Percentiles rank a stretch among this genome's conserved stretches.
These are phyloP conservation scores for Agrocybe pediades DNA, from an alignment of 768 basidiomycete species.

Conservation along the genomic window DNA sequence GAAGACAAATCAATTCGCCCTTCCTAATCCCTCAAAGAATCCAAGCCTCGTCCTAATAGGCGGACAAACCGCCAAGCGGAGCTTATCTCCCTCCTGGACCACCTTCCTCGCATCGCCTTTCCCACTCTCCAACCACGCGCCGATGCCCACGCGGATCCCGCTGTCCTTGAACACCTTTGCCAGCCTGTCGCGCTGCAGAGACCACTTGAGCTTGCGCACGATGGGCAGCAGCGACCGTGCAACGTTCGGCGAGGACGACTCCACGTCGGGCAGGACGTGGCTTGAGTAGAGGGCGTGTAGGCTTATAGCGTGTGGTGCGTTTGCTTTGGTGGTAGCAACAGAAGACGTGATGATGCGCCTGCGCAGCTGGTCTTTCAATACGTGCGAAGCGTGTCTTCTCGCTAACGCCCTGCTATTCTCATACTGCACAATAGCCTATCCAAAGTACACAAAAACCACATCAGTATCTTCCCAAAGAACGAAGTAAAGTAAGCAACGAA, in stretches of 20 bases:
- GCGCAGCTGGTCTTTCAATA: slow-evolving; percentile 57
- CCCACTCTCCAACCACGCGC: slow-evolving; percentile 58
- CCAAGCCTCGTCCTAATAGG: slow-evolving; percentile 57
- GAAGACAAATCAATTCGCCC: background rate
- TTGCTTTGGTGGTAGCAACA: too few species aligned
- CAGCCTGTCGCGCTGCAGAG: slow-evolving; percentile 60
- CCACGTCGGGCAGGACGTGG: slow-evolving; percentile 64
- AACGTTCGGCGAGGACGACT: slow-evolving; percentile 55
- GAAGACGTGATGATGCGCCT: too few species aligned
- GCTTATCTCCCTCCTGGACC: slow-evolving; percentile 62
- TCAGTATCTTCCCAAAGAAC: slow-evolving; percentile 1
- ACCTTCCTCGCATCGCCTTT: slow-evolving; percentile 49
- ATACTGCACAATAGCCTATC: slow-evolving; percentile 68
- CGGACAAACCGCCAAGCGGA: slow-evolving; percentile 70
- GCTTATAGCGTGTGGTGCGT: slow-evolving; percentile 25
- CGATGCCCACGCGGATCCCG: slow-evolving; percentile 37
- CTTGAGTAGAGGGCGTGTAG: slow-evolving; percentile 48
- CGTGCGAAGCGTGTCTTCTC: slow-evolving; percentile 51
- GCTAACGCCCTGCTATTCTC: slow-evolving; percentile 57
- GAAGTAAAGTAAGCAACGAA: background rate
- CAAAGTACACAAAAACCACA: slow-evolving; percentile 6
- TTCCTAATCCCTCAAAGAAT: slow-evolving; percentile 54
- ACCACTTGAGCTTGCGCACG: slow-evolving; percentile 73
- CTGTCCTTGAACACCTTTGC: slow-evolving; percentile 57
- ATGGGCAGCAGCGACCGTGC: slow-evolving; percentile 65